Evolutionary conservation across 352 stramenopile species (phyloP).

Genomic region (Pythium oligandrum): DNA sequence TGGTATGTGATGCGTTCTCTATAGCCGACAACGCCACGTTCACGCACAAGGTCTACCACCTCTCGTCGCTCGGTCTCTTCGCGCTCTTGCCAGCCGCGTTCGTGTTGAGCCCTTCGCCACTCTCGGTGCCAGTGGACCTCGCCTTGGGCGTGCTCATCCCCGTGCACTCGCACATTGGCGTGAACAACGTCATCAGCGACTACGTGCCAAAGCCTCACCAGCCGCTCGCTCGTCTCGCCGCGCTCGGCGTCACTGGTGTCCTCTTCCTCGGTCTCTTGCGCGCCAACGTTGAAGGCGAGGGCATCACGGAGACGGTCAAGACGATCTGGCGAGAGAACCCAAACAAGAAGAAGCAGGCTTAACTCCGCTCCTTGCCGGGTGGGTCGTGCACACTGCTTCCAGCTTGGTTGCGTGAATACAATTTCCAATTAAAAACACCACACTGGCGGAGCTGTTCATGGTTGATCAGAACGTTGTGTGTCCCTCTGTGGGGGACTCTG

Average conservation of each 20-base stretch:
- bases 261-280: constrained; percentile 81
- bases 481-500: too few species aligned
- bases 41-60: constrained; percentile 61
- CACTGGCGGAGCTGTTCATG: too few species aligned
- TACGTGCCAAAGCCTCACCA: constrained; percentile 87
- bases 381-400: too few species aligned
- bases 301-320: constrained; percentile 85
- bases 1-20: neutral
- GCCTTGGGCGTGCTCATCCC: constrained; percentile 81
- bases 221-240: constrained; percentile 53
- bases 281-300: constrained; percentile 79
- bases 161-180: constrained; percentile 90
- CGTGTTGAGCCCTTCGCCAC: constrained; percentile 66
- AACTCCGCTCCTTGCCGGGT: too few species aligned
- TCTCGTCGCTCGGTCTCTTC: constrained; percentile 51
- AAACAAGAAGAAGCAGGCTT: constrained; percentile 49
- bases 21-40: constrained; percentile 73
- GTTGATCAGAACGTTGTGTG: too few species aligned
- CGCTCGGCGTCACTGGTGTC: constrained; percentile 70
- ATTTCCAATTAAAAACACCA: neutral
- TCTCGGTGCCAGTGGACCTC: constrained; percentile 72
- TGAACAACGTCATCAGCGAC: constrained; percentile 94
- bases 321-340: constrained; percentile 78
- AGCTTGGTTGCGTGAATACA: constrained; percentile 2
- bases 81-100: constrained; percentile 63